Base-by-base conservation (phyloP, 1,284 basidiomycete genomes). In the Irpex rosettiformis region DNA sequence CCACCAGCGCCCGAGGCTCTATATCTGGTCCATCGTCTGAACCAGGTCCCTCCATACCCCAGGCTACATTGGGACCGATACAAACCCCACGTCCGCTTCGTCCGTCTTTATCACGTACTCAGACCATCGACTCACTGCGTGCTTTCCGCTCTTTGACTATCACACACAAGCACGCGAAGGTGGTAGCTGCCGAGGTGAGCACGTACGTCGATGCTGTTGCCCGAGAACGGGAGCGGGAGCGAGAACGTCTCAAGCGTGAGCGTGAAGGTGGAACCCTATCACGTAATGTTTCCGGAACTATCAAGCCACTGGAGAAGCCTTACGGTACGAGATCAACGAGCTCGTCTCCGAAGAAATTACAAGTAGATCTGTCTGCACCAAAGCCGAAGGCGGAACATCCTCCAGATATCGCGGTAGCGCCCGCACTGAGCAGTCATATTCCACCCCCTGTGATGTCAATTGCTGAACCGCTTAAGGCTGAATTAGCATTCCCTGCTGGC, bases 171-270 rank as follows among this genome's bases (percentile, higher is more conserved):
- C 76, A 79, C 51, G 66, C 84, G 4, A 71, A 73, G 13, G 72
- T 69, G 2, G 77, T 84, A 4, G 85, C 85, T 0, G 65, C 70
- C 2, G 84, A 88, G 66, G 80, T 88, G 11, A 82, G 83, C 24
- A 75, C 74, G 1, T 91, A 86, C 65, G 86, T 91, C 2, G 89
- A 91, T 60, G 80, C 81, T 4, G 80, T 91, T 2, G 84, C 83
- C 1, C 81, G 81, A 60, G 88, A 91, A 62, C 75, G 89, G 5
- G 89, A 91, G 60, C 77, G 76, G 55, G 89, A 91, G 68, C 77
- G 89, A 3, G 89, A 91, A 64, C 77, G 88, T 13, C 75, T 90
- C 54, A 81, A 82, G 61, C 75, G 79, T 51, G 88, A 88, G 67
- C 75, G 86, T n/a, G 68, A 72, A 49, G 58, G 57, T 21, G 48